phyloP scores from a whole-genome alignment of 768 basidiomycete genomes.

The Trametopsis cervina region DNA sequence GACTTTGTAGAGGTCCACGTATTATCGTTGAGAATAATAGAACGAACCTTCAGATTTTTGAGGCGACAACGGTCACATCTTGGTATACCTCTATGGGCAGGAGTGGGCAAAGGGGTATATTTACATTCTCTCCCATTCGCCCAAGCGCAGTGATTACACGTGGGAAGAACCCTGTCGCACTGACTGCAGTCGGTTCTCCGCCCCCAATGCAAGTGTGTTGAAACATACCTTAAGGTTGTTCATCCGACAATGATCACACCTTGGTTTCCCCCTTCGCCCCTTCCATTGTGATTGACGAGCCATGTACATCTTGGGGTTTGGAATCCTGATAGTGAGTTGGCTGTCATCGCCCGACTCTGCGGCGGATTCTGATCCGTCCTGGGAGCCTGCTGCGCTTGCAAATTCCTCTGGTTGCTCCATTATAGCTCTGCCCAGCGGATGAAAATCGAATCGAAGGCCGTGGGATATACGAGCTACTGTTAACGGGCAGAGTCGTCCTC shows the following conservation, averaged over 20 bases:
- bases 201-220: constrained; percentile 4
- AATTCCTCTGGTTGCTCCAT: neutral
- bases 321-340: constrained; percentile 54
- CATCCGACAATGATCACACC: constrained; percentile 66
- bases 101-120: constrained; percentile 69
- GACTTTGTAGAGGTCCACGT: constrained; percentile 6
- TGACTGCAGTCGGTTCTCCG: constrained; percentile 22
- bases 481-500: neutral
- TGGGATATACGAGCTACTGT: neutral
- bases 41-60: constrained; percentile 53
- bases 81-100: constrained; percentile 69
- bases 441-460: neutral
- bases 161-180: constrained; percentile 67
- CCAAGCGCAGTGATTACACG: constrained; percentile 69
- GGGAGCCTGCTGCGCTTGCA: constrained; percentile 20
- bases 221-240: constrained; percentile 63
- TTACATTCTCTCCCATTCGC: constrained; percentile 56
- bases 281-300: constrained; percentile 70
- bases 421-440: neutral
- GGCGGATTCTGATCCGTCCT: constrained; percentile 26
- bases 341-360: constrained; percentile 28
- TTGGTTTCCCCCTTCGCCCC: constrained; percentile 65
- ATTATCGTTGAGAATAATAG: constrained; percentile 14
- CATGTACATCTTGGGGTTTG: constrained; percentile 61
- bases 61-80: constrained; percentile 65